Evolutionary conservation across 306 rosid genomes (phyloP).

Genomic region (Vachellia collinsii): DNA sequence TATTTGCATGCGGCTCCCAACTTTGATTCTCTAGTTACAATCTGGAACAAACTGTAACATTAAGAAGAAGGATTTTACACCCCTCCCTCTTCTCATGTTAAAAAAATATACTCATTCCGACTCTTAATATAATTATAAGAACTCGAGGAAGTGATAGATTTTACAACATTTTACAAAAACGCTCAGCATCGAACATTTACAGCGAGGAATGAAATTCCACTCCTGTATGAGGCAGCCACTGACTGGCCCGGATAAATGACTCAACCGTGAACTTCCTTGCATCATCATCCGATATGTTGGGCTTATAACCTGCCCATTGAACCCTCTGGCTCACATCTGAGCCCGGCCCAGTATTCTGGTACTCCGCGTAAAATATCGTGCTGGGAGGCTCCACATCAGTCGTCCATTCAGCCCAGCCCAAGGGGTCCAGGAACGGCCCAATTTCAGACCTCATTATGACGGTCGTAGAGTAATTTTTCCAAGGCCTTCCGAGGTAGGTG

Average conservation of each 20-base stretch:
- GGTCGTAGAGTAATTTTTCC: conserved; percentile 84
- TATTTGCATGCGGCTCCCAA: neutral
- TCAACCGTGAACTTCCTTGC: conserved; percentile 60
- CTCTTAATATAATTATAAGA: too few relatives aligned
- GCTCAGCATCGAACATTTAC: neutral
- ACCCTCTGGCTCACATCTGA: conserved; percentile 58
- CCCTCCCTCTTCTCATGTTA: neutral
- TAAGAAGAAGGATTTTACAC: neutral
- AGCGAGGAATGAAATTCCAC: conserved; percentile 56
- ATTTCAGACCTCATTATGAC: conserved; percentile 59
- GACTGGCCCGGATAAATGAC: conserved; percentile 69
- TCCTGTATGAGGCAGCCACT: conserved; percentile 64
- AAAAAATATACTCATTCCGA: neutral
- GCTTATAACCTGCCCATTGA: conserved; percentile 71
- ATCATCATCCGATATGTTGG: conserved; percentile 48
- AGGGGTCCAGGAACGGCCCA: conserved; percentile 60
- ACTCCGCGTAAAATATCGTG: conserved; percentile 75
- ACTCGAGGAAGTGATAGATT: neutral
- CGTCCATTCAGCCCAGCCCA: conserved; percentile 82
- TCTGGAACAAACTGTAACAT: neutral
- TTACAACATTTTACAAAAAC: neutral
- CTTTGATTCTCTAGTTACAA: neutral
- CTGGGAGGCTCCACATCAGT: conserved; percentile 55
- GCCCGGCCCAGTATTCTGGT: conserved; percentile 69
- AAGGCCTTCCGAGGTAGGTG: conserved; percentile 90